These are phyloP conservation scores for Collybiopsis luxurians DNA, from an alignment of 768 basidiomycete species.

Conservation along the genomic window DNA sequence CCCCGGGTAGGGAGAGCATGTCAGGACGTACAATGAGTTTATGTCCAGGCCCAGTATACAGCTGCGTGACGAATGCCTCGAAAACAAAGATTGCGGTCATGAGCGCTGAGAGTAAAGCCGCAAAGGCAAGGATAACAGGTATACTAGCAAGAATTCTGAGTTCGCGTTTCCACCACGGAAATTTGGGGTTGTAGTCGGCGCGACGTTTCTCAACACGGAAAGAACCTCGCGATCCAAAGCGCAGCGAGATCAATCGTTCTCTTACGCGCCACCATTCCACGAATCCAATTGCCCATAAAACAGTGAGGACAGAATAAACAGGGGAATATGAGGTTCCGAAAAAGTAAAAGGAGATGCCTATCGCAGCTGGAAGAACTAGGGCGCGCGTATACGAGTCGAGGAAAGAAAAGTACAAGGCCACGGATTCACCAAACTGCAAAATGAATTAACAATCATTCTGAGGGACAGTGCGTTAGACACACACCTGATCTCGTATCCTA, in stretches of 20 bases:
- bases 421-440: constrained; percentile 68
- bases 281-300: constrained; percentile 83
- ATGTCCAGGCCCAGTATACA: constrained; percentile 88
- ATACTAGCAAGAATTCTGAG: constrained; percentile 63
- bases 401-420: constrained; percentile 90
- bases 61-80: constrained; percentile 85
- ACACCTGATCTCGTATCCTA: constrained; percentile 68
- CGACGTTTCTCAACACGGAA: constrained; percentile 75
- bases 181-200: constrained; percentile 52
- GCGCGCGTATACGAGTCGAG: constrained; percentile 80
- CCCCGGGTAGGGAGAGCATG: no score
- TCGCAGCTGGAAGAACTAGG: constrained; percentile 69
- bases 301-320: constrained; percentile 69
- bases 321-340: constrained; percentile 73
- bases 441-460: background rate
- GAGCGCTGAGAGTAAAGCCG: constrained; percentile 61
- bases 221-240: constrained; percentile 78
- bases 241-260: constrained; percentile 77
- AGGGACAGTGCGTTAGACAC: constrained; percentile 16
- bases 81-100: constrained; percentile 82
- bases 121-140: constrained; percentile 74
- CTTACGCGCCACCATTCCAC: constrained; percentile 92
- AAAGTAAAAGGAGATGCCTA: constrained; percentile 71
- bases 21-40: constrained; percentile 65
- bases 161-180: constrained; percentile 77